A percentile compares a stretch with the other conserved stretches of the same genome.
phyloP scores from a whole-genome alignment of 2,329 filamentous ascomycete species.

The Rutstroemia sydowiana region DNA sequence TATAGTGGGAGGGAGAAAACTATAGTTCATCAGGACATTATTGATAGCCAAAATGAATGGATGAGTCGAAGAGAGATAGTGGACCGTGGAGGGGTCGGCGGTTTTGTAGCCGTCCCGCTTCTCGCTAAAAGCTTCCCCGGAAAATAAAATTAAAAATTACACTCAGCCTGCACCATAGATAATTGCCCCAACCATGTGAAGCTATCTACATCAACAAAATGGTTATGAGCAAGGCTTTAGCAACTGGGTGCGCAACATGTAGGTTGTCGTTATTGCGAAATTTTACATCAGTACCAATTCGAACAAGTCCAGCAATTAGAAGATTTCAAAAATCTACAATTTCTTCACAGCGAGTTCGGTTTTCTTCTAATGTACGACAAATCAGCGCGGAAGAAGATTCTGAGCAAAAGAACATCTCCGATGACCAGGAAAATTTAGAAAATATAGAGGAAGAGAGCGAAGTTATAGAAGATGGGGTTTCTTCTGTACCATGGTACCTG shows the following conservation, averaged over 20 bases:
- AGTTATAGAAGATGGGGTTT: slow-evolving; percentile 12
- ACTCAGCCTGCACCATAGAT: not conserved
- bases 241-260: slow-evolving; percentile 28
- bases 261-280: slow-evolving; percentile 24
- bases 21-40: no score
- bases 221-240: slow-evolving; percentile 24
- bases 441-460: slow-evolving; percentile 1
- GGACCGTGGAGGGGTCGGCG: not conserved
- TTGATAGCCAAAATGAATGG: no score
- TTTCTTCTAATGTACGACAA: slow-evolving; percentile 12
- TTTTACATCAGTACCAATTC: slow-evolving; percentile 23
- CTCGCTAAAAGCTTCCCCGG: not conserved
- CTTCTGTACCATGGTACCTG: slow-evolving; percentile 74
- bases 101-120: not conserved
- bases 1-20: no score
- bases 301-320: slow-evolving; percentile 3
- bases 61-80: no score
- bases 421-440: not conserved
- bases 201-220: slow-evolving; percentile 13
- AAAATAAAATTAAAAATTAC: not conserved
- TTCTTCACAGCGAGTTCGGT: slow-evolving; percentile 9
- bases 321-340: not conserved
- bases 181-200: not conserved
- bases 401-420: not conserved
- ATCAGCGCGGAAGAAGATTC: not conserved